phyloP scores from a whole-genome alignment of 2,329 filamentous ascomycete genomes.

The Talaromyces sp. region DNA sequence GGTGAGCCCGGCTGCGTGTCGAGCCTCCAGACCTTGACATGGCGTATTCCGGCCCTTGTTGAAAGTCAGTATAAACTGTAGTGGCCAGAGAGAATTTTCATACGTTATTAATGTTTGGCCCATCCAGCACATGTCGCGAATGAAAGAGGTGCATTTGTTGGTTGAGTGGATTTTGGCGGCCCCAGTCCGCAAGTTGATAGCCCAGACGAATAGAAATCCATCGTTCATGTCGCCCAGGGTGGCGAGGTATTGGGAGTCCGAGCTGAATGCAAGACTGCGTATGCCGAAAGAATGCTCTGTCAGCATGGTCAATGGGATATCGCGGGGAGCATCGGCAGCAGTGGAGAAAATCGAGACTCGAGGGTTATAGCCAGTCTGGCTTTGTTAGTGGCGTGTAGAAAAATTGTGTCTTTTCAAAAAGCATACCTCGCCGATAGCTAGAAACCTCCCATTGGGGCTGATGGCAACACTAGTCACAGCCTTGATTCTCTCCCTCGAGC shows the following conservation, averaged over 20 bases:
- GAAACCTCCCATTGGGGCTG: conserved; percentile 77
- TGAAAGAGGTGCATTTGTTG: conserved; percentile 87
- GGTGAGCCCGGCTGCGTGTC: conserved; percentile 60
- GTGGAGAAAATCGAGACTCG: conserved; percentile 86
- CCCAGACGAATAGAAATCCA: conserved; percentile 90
- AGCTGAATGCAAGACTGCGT: conserved; percentile 81
- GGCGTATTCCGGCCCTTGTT: conserved; percentile 67
- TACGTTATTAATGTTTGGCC: conserved; percentile 74
- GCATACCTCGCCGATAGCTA: conserved; percentile 80
- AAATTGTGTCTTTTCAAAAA: neutral
- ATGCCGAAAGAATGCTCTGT: conserved; percentile 90
- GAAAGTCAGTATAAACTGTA: conserved; percentile 13
- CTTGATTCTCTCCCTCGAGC: conserved; percentile 87
- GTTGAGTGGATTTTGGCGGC: conserved; percentile 73
- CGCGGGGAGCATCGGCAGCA: conserved; percentile 68
- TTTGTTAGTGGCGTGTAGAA: neutral
- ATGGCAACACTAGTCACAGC: conserved; percentile 86
- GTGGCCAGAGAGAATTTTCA: conserved; percentile 18
- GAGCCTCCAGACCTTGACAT: conserved; percentile 89
- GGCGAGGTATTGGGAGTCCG: conserved; percentile 79
- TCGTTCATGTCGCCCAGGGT: conserved; percentile 87
- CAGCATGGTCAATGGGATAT: conserved; percentile 77
- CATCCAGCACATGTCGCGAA: conserved; percentile 88
- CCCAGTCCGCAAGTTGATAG: conserved; percentile 75
- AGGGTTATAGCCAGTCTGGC: conserved; percentile 79